Evolutionary conservation across 768 basidiomycete species (phyloP), one percentile per base, ranked within the genome.

Genomic region (Suillus luteus): DNA sequence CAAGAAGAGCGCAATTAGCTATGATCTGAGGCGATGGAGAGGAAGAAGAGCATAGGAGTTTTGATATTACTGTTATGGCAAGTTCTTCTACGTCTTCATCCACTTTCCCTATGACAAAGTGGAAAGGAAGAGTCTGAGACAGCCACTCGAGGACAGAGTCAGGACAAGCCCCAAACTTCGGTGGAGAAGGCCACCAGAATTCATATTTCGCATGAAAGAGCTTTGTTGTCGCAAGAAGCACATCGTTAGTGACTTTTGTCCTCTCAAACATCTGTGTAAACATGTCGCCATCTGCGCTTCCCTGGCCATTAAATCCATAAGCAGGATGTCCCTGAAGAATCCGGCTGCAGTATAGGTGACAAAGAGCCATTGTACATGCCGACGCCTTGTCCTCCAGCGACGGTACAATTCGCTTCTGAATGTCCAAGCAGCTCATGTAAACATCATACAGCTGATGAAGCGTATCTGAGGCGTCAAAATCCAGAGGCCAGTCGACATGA

Each of bases 261-360:
- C 7, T 19, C 15, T 19, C 2, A 0, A 19, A 43, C 17, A 43
- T 43, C 41, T 2, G 0, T 5, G 0, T 0, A 41, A 41, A 41
- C 15, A 12, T 11, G 11, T 5, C 0, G n/a, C 12, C 5, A n/a
- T 24, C 48, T 7, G 3, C 1, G 1, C 5, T 7, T n/a, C 11
- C 14, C 12, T 14, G 12, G 6, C 22, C 22, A 24, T 2, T 0
- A 49, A 49, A 49, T 49, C 46, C 22, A 24, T 15, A 5, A 5
- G 0, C 12, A 24, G 22, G 48, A 49, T 0, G 5, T 24, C 5
- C 48, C 14, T 24, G 48, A 15, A 49, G 48, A 49, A 49, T 14
- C 0, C 24, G 24, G 12, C 2, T 0, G 2, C 14, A 49, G 48
- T 49, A 49, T 24, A 49, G 14, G 12, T 49, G 48, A 24, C 48